These are phyloP conservation scores for Aureobasidium lini DNA, from an alignment of 2,329 filamentous ascomycete genomes.

Conservation along the genomic window DNA sequence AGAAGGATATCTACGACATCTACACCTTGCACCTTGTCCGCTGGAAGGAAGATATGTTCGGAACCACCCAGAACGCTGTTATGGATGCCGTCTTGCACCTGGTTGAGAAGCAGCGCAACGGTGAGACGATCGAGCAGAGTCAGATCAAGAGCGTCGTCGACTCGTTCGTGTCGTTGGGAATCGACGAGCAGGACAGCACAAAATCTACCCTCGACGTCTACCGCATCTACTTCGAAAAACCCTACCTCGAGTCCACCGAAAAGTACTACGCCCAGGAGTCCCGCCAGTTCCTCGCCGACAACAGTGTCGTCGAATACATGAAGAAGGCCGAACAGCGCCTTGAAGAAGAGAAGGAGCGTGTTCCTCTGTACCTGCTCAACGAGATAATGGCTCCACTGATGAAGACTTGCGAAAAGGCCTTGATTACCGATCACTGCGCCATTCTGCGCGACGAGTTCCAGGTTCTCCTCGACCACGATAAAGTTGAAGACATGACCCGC, in stretches of 20 bases:
- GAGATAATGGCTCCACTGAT: constrained; percentile 82
- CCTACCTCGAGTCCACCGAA: constrained; percentile 79
- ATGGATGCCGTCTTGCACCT: constrained; percentile 93
- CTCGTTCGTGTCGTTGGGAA: constrained; percentile 85
- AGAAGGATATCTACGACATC: constrained; percentile 96
- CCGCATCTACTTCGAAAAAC: constrained; percentile 81
- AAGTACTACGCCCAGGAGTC: constrained; percentile 88
- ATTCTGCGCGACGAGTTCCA: constrained; percentile 96
- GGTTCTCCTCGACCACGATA: constrained; percentile 83
- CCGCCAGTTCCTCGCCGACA: constrained; percentile 88
- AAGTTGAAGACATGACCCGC: constrained; percentile 87
- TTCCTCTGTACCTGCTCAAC: constrained; percentile 80
- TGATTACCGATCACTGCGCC: constrained; percentile 80
- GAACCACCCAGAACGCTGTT: constrained; percentile 73
- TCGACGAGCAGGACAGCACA: constrained; percentile 86
- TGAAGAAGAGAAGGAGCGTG: constrained; percentile 88
- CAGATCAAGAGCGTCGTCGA: constrained; percentile 97
- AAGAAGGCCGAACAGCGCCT: constrained; percentile 92
- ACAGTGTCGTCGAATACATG: constrained; percentile 98
- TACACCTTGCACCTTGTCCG: constrained; percentile 94
- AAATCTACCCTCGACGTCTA: constrained; percentile 97
- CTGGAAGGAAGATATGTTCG: constrained; percentile 89
- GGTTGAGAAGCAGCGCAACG: constrained; percentile 93
- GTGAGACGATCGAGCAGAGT: constrained; percentile 92
- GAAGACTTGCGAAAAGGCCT: constrained; percentile 76